Evolutionary conservation across 768 basidiomycete genomes (phyloP), one percentile per base, ranked within the genome.

Genomic region (Zangia roseola): DNA sequence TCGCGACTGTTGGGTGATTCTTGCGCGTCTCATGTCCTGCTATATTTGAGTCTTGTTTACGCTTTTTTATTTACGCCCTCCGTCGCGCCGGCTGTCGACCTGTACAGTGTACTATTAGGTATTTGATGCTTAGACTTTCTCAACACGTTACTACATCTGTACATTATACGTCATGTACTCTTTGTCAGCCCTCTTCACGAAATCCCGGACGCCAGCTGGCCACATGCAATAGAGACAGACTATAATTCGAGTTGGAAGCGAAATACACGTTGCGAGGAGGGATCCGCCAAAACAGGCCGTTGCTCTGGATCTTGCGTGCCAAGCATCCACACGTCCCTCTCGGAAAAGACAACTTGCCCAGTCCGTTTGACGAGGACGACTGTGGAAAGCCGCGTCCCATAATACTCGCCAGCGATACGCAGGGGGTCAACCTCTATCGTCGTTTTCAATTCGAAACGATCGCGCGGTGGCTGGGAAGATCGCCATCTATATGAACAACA

Each of bases 311-410:
- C n/a, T 24, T 76, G 69, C 5, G 56, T 41, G 35, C 54, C 67
- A 45, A 80, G 58, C 44, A 60, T 63, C 84, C 84, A 91, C 23
- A 81, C 71, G 59, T 91, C 88, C 39, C 86, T 71, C 64, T 92
- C 90, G 38, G 86, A 71, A 58, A 89, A 91, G 16, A 80, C 48
- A 9, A 78, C 87, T 37, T 75, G 65, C 23, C 87, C 84, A 43
- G 74, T 73, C 52, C 75, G 78, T 48, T 74, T 73, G 17, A 92
- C 71, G 47, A 92, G 76, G 42, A 92, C 61, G 34, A 88, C 79
- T 4, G 86, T 90, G 36, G 89, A 79, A 44, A 87, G 65, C 14
- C 89, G 83, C 28, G 90, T 92, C 37, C 78, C 89, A 59, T 88
- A 89, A 51, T 61, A 63, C 21, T 26, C 46, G 49, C 60, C 17